These are phyloP conservation scores for Spergularia marina DNA, from an alignment of 148 eudicot genomes.

Conservation along the genomic window DNA sequence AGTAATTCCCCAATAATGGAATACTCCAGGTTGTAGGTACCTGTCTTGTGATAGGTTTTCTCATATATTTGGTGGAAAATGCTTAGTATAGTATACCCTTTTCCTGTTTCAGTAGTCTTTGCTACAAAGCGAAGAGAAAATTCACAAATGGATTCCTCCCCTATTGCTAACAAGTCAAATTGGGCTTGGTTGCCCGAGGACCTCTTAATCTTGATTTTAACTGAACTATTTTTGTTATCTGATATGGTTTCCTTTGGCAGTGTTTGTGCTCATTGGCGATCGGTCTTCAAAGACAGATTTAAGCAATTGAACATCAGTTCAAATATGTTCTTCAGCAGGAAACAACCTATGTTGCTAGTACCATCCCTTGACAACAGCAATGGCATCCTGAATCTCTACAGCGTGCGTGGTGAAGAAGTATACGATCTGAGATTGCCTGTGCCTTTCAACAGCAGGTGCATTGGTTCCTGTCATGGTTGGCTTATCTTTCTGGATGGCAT, in stretches of 20 bases:
- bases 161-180: neutral
- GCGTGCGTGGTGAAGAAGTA: slow-evolving; percentile 2
- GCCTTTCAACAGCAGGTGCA: slow-evolving; percentile 24
- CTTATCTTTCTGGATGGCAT: slow-evolving; percentile 6
- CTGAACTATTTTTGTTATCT: slow-evolving; percentile 10
- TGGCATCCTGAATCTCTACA: slow-evolving; percentile 13
- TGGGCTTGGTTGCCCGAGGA: slow-evolving; percentile 10
- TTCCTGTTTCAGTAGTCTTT: neutral
- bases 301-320: too few species aligned
- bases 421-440: slow-evolving; percentile 13
- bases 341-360: slow-evolving; percentile 18
- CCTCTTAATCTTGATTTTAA: neutral
- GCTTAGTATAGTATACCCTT: neutral
- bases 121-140: neutral
- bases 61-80: neutral
- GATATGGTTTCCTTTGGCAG: slow-evolving; percentile 15
- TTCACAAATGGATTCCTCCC: slow-evolving; percentile 1
- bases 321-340: neutral
- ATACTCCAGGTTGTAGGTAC: neutral
- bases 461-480: slow-evolving; percentile 25
- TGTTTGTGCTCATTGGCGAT: slow-evolving; percentile 12
- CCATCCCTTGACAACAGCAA: slow-evolving; percentile 4
- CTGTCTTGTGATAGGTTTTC: neutral
- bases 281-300: slow-evolving; percentile 10
- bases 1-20: neutral